Conservation (phyloP, 208 protist genomes). For the Trypanosoma melophagium region DNA sequence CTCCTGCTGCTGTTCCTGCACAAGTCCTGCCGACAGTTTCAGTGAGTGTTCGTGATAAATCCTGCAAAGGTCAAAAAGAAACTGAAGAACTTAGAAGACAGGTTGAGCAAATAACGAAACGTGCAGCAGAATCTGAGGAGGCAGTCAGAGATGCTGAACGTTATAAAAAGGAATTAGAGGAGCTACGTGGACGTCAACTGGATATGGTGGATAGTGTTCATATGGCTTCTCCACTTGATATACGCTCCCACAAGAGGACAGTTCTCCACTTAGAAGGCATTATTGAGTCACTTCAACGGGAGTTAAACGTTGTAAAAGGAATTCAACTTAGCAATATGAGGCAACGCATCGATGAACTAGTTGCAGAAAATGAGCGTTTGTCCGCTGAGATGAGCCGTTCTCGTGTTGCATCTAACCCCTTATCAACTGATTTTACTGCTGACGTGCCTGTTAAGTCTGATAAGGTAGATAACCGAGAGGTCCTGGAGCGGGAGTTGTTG, state of each 20-base stretch:
- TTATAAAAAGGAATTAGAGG: constrained; percentile 45
- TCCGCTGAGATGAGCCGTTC: constrained; percentile 37
- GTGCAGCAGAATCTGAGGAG: constrained; percentile 40
- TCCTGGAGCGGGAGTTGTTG: constrained; percentile 42
- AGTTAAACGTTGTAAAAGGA: constrained; percentile 53
- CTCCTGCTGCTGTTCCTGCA: neutral
- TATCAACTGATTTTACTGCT: neutral
- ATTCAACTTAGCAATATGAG: constrained; percentile 43
- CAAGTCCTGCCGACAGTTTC: neutral
- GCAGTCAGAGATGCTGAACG: constrained; percentile 19
- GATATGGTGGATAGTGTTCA: constrained; percentile 10
- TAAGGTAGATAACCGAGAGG: neutral
- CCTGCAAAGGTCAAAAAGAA: constrained; percentile 24
- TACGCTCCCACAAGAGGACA: constrained; percentile 44
- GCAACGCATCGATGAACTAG: constrained; percentile 28
- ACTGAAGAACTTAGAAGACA: constrained; percentile 20
- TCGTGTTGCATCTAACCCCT: neutral
- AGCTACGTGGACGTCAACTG: constrained; percentile 23
- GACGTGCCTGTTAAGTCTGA: neutral
- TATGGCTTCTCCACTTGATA: constrained; percentile 34
- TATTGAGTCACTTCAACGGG: constrained; percentile 61
- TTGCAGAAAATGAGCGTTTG: constrained; percentile 36
- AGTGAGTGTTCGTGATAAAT: neutral
- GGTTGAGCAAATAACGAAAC: constrained; percentile 34
- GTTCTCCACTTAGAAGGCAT: constrained; percentile 54